Conservation (phyloP, 129 eudicot genomes). For the Erigeron canadensis region DNA sequence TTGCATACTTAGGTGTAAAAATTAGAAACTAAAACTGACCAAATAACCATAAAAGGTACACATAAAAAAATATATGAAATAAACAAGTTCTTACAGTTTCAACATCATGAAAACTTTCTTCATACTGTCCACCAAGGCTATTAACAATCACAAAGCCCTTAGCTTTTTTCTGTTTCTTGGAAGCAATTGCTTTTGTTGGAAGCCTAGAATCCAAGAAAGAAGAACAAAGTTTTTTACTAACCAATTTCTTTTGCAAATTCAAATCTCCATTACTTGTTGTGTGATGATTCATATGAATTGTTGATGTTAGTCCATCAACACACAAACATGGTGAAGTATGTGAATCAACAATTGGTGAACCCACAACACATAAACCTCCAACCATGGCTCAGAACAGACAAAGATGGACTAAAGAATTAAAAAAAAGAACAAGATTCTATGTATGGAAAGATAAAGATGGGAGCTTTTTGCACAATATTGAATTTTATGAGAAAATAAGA, state of each 20-base stretch:
- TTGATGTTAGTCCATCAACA: constrained; percentile 48
- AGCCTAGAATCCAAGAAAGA: constrained; percentile 52
- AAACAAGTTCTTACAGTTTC: constrained; percentile 48
- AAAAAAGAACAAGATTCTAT: constrained; percentile 10
- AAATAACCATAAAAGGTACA: background rate
- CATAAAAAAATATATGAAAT: background rate
- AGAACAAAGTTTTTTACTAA: constrained; percentile 38
- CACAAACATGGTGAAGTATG: constrained; percentile 60
- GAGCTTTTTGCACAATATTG: constrained; percentile 2
- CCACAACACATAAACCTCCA: constrained; percentile 52
- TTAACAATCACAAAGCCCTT: constrained; percentile 54
- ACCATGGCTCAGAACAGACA: constrained; percentile 45
- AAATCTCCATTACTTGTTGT: constrained; percentile 35
- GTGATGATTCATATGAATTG: constrained; percentile 28
- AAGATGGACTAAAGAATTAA: constrained; percentile 14
- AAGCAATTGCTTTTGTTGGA: constrained; percentile 39
- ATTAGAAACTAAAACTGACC: background rate
- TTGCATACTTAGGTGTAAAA: background rate
- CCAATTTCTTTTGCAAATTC: constrained; percentile 23
- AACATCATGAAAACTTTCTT: constrained; percentile 74
- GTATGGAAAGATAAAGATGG: background rate
- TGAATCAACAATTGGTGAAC: constrained; percentile 63
- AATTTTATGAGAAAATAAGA: background rate
- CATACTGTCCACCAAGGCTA: constrained; percentile 85
- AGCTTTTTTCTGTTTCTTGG: constrained; percentile 42